Conservation (phyloP, 2,329 filamentous ascomycete genomes). For the Xylariaceae sp. region DNA sequence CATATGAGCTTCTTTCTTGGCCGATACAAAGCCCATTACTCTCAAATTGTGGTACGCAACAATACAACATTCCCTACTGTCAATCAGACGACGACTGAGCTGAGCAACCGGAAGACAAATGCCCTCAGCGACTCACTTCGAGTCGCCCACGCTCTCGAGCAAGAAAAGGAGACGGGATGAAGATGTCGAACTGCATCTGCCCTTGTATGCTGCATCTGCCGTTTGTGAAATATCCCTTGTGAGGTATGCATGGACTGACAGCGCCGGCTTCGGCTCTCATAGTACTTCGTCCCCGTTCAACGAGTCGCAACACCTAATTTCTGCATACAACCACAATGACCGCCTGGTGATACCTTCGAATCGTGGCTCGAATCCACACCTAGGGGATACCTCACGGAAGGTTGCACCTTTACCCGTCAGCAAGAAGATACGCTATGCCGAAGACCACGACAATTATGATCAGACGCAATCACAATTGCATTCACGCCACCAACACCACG, state of each 20-base stretch:
- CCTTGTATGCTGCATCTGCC: conserved; percentile 19
- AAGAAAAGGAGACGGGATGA: conserved; percentile 35
- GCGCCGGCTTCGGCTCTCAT: conserved; percentile 3
- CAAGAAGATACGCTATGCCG: conserved; percentile 22
- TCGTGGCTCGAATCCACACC: conserved; percentile 2
- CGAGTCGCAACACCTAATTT: conserved; percentile 16
- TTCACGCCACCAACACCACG: conserved; percentile 5
- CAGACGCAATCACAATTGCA: conserved; percentile 5
- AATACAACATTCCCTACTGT: not conserved
- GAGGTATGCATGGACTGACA: conserved; percentile 15
- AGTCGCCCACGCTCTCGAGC: conserved; percentile 25
- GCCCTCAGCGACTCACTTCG: conserved; percentile 32
- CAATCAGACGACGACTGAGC: not conserved
- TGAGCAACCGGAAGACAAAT: conserved; percentile 18
- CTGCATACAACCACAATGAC: conserved; percentile 23
- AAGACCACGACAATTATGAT: conserved; percentile 10
- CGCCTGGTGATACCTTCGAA: conserved; percentile 16
- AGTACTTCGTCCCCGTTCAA: conserved; percentile 13
- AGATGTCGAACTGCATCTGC: conserved; percentile 18
- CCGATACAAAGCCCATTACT: too few relatives aligned
- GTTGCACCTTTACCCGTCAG: conserved; percentile 21
- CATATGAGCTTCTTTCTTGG: too few relatives aligned
- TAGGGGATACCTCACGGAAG: conserved; percentile 22
- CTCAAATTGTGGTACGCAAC: too few relatives aligned
- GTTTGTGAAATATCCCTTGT: conserved; percentile 6